Conservation (phyloP, 192 early-diverging fungal genomes). For the Coemansia sp. region DNA sequence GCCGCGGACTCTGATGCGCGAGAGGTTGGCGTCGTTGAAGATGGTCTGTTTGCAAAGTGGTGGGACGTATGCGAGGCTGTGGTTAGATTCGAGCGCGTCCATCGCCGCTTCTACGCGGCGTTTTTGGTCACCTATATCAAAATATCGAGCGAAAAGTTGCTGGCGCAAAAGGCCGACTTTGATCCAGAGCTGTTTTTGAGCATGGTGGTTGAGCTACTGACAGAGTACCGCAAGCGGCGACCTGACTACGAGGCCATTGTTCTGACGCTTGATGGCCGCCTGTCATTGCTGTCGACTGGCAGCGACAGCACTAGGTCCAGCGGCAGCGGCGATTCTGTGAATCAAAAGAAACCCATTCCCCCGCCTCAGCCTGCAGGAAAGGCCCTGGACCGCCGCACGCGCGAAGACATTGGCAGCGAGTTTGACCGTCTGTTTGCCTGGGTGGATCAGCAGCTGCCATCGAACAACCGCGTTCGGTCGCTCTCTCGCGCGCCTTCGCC, state of each 20-base stretch:
- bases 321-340: neutral
- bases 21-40: slow-evolving; percentile 44
- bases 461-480: slow-evolving; percentile 29
- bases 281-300: slow-evolving; percentile 4
- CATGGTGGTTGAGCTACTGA: slow-evolving; percentile 49
- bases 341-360: slow-evolving; percentile 8
- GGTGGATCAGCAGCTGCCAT: slow-evolving; percentile 53
- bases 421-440: slow-evolving; percentile 56
- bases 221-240: slow-evolving; percentile 53
- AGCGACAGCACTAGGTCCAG: neutral
- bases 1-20: slow-evolving; percentile 25
- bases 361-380: slow-evolving; percentile 6
- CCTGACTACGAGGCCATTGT: slow-evolving; percentile 54
- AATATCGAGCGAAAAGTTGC: slow-evolving; percentile 45
- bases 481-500: slow-evolving; percentile 44
- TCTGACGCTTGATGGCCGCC: slow-evolving; percentile 36
- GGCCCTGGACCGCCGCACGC: slow-evolving; percentile 37
- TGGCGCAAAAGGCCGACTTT: slow-evolving; percentile 48
- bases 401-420: slow-evolving; percentile 56
- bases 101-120: slow-evolving; percentile 27
- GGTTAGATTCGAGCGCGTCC: slow-evolving; percentile 39
- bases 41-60: slow-evolving; percentile 49
- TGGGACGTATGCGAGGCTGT: slow-evolving; percentile 48
- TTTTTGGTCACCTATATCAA: slow-evolving; percentile 46
- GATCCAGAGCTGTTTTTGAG: slow-evolving; percentile 51